Evolutionary conservation across 2,329 filamentous ascomycete species (phyloP).

Genomic region (Dothistroma septosporum): DNA sequence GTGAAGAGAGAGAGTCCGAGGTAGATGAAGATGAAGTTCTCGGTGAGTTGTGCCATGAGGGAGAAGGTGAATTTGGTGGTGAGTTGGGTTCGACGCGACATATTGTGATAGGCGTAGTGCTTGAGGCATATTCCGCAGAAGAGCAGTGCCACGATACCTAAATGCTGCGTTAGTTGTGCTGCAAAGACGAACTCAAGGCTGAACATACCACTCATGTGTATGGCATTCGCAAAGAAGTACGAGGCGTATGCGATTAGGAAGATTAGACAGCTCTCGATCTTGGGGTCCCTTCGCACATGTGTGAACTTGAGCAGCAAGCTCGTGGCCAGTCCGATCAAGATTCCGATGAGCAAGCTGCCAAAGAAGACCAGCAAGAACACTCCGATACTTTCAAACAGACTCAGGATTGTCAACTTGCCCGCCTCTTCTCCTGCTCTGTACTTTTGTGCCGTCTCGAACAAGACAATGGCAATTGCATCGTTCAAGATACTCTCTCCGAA

Average conservation of each 20-base stretch:
- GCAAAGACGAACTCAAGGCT: too few relatives aligned
- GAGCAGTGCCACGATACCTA: conserved; percentile 89
- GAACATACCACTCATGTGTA: conserved; percentile 84
- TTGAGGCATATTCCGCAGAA: conserved; percentile 99
- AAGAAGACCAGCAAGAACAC: conserved; percentile 97
- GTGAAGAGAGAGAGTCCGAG: conserved; percentile 92
- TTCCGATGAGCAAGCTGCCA: conserved; percentile 83
- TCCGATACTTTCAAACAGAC: conserved; percentile 84
- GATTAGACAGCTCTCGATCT: conserved; percentile 94
- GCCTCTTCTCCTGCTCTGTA: conserved; percentile 73
- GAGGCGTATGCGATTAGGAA: conserved; percentile 92
- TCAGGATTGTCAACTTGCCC: conserved; percentile 69
- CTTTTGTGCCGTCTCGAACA: conserved; percentile 95
- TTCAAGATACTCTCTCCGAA: conserved; percentile 98
- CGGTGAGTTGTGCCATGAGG: conserved; percentile 86
- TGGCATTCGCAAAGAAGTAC: conserved; percentile 95
- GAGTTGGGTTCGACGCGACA: conserved; percentile 94
- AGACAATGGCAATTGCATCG: conserved; percentile 95
- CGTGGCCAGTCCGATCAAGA: conserved; percentile 79
- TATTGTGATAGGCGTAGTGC: conserved; percentile 99
- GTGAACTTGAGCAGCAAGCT: conserved; percentile 92
- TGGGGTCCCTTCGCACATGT: conserved; percentile 83
- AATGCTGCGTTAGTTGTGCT: too few relatives aligned
- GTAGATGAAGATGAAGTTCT: conserved; percentile 99
- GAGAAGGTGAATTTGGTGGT: conserved; percentile 98